A percentile compares a stretch with the other conserved stretches of the same genome.
Evolutionary conservation across 2,329 filamentous ascomycete species (phyloP).

Genomic region (Verticillium tricorpus): DNA sequence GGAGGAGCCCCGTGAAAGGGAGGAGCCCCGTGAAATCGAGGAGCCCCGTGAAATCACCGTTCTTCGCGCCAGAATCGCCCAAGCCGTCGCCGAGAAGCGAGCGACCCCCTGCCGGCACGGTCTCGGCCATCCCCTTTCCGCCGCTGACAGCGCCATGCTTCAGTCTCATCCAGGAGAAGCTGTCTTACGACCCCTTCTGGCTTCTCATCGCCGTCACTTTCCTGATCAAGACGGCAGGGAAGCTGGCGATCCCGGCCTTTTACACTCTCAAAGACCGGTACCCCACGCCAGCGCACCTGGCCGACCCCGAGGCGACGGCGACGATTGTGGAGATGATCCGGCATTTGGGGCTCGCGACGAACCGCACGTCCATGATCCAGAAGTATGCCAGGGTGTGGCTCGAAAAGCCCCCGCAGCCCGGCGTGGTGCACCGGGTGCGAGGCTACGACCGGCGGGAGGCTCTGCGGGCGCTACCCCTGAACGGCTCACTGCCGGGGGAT

Average conservation of each 20-base stretch:
- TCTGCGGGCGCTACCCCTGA: constrained; percentile 1
- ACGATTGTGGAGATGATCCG: constrained; percentile 60
- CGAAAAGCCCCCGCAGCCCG: constrained; percentile 53
- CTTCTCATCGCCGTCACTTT: constrained; percentile 81
- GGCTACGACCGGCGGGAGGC: constrained; percentile 38
- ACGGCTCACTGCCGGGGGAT: background rate
- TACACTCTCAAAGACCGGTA: constrained; percentile 63
- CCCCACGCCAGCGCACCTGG: constrained; percentile 61
- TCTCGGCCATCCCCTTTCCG: constrained; percentile 62
- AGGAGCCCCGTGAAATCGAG: constrained; percentile 3
- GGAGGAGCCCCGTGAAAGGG: background rate
- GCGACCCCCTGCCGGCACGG: constrained; percentile 35
- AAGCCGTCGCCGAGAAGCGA: constrained; percentile 15
- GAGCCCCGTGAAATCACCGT: constrained; percentile 23
- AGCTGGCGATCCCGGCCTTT: constrained; percentile 70
- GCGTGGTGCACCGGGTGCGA: constrained; percentile 48
- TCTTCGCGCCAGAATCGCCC: constrained; percentile 20
- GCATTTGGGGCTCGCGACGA: constrained; percentile 65
- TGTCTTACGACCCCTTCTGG: constrained; percentile 71
- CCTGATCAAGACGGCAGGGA: constrained; percentile 74
- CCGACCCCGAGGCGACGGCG: constrained; percentile 38
- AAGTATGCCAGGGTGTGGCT: constrained; percentile 68
- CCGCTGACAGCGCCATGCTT: constrained; percentile 59
- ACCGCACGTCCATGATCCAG: constrained; percentile 65
- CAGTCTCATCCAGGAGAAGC: constrained; percentile 79